Conservation (phyloP, 2,329 filamentous ascomycete species). For the Lachnellula hyalina region DNA sequence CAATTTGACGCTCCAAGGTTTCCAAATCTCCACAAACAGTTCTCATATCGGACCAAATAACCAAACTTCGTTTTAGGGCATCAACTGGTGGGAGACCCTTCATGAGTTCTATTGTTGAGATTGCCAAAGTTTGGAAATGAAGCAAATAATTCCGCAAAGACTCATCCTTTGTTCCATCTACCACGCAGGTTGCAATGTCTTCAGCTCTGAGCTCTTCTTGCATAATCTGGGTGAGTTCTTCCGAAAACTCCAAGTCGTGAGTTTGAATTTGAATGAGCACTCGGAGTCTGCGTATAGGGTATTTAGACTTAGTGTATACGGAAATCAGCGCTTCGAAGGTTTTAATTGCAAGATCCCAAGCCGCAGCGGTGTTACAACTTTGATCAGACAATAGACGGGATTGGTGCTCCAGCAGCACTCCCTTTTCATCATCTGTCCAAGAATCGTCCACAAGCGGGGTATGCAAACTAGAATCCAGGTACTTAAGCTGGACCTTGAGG, state of each 20-base stretch:
- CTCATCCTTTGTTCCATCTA: conserved; percentile 21
- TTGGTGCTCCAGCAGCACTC: conserved; percentile 56
- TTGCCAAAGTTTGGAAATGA: conserved; percentile 24
- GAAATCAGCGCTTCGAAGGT: conserved; percentile 22
- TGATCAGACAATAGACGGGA: conserved; percentile 39
- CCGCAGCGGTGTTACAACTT: conserved; percentile 8
- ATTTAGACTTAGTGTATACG: conserved; percentile 24
- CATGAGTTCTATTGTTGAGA: conserved; percentile 24
- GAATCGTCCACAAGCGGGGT: conserved; percentile 25
- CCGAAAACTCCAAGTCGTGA: conserved; percentile 14
- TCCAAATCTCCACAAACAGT: conserved; percentile 38
- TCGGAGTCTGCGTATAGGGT: conserved; percentile 29
- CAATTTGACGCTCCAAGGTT: conserved; percentile 40
- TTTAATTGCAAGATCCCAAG: conserved; percentile 15
- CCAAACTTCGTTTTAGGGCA: conserved; percentile 19
- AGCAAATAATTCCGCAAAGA: conserved; percentile 20
- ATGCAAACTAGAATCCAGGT: conserved; percentile 51
- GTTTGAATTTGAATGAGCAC: conserved; percentile 22
- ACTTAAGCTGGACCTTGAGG: conserved; percentile 53
- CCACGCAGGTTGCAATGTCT: not conserved
- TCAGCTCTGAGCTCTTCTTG: conserved; percentile 12
- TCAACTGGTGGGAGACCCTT: conserved; percentile 22
- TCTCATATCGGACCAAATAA: conserved; percentile 35
- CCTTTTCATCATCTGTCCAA: conserved; percentile 44
- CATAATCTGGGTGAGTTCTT: conserved; percentile 7